These are phyloP conservation scores for Penicillium sp. DNA, from an alignment of 2,329 filamentous ascomycete species.

Conservation along the genomic window DNA sequence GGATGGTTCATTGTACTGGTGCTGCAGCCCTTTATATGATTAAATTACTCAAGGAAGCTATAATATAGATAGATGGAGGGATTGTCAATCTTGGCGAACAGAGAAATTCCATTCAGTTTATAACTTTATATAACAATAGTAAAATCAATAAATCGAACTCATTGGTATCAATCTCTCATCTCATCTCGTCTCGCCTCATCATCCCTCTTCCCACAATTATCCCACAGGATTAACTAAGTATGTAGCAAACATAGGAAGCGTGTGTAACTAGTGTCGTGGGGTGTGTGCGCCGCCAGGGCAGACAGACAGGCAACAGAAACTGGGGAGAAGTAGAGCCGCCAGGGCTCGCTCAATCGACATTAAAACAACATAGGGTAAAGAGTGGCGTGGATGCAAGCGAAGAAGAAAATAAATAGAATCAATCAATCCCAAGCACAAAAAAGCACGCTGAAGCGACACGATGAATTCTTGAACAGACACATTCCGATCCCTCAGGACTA, in stretches of 20 bases:
- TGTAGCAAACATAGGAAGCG: not conserved
- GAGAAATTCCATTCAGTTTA: not conserved
- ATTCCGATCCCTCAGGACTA: not conserved
- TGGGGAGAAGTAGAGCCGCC: not conserved
- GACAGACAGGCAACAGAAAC: not conserved
- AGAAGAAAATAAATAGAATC: not conserved
- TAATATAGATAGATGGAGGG: not conserved
- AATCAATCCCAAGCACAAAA: not conserved
- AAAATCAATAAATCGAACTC: not conserved
- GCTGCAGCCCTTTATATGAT: too few relatives aligned
- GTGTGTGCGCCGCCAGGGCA: not conserved
- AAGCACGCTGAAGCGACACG: not conserved
- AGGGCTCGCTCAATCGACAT: not conserved
- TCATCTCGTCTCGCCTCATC: not conserved
- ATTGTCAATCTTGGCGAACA: not conserved
- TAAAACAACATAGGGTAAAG: slow-evolving; percentile 9
- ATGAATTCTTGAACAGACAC: not conserved
- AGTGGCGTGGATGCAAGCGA: slow-evolving; percentile 9
- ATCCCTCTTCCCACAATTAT: not conserved
- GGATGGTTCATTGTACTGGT: too few relatives aligned
- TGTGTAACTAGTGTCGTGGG: not conserved
- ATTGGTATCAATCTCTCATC: not conserved
- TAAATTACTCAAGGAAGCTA: too few relatives aligned
- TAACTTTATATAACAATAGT: not conserved
- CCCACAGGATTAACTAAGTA: not conserved